Evolutionary conservation across 768 basidiomycete genomes (phyloP), one percentile per base, ranked within the genome.

Genomic region (Calvatia gigantea): DNA sequence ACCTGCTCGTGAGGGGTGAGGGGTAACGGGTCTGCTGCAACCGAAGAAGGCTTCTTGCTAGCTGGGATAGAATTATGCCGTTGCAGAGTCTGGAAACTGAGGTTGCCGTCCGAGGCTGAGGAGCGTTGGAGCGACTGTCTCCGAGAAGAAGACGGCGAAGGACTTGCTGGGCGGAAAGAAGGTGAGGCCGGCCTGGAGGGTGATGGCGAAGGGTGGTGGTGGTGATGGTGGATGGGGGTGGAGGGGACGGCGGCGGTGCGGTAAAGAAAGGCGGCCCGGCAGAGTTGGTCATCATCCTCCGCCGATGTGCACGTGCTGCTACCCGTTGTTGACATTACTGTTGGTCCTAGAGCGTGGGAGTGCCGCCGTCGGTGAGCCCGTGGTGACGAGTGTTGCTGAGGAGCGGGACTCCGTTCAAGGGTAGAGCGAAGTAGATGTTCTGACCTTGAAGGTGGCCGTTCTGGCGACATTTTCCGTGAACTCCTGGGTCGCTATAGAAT

Each of bases 1-100:
- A 61, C 57, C 50, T 61, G 60, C 48, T 58, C 60, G 33, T 61
- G 53, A 3, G 60, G 60, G 1, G 60, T 61, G 25, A 56, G 46
- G 4, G 53, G 33, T 1, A 52, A 21, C 1, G 41, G 38, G 5
- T 58, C 48, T n/a, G 14, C 47, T 6, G 6, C 32, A 1, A 33
- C 28, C 3, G 37, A 28, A 21, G 45, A 7, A 15, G 37, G 45
- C 33, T 32, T 31, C 50, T 43, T 46, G 9, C 42, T 23, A 14
- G 43, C n/a, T 42, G 57, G 52, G 17, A 32, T 41, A 1, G 45
- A 54, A 44, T 47, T 46, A 27, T 57, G 52, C 14, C 51, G 42
- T 21, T 54, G 56, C 32, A 48, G 49, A n/a, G n/a, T n/a, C n/a
- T n/a, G n/a, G n/a, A n/a, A n/a, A n/a, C 27, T 32, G 43, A 54